Conservation (phyloP, 306 rosid genomes). For the Trifolium repens region DNA sequence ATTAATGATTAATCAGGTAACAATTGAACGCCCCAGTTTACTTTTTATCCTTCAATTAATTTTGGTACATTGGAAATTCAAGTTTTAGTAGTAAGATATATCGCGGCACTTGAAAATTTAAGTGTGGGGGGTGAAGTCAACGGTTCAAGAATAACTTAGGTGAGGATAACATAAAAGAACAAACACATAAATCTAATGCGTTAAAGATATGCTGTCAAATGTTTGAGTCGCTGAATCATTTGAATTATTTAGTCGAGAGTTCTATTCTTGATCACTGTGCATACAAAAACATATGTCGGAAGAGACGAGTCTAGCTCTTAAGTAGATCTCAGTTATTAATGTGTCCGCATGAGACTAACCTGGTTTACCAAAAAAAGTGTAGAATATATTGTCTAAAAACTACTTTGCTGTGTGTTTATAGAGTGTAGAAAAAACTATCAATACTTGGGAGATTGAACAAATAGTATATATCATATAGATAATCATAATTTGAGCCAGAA, state of each 20-base stretch:
- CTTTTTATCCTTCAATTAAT: background rate
- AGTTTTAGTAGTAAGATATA: background rate
- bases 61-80: background rate
- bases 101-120: background rate
- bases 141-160: background rate
- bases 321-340: background rate
- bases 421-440: slow-evolving; percentile 1
- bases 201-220: background rate
- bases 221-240: background rate
- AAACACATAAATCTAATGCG: background rate
- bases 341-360: background rate
- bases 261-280: no score
- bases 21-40: background rate
- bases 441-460: background rate
- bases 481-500: slow-evolving; percentile 23
- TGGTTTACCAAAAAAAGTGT: background rate
- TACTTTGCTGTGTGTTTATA: background rate
- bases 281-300: no score
- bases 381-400: background rate
- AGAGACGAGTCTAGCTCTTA: background rate
- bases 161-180: background rate
- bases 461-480: background rate
- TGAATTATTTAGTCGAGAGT: background rate
- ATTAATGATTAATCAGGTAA: background rate
- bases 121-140: background rate